Percentiles rank a stretch among this genome's conserved stretches.
Evolutionary conservation across 2,329 filamentous ascomycete species (phyloP).

Genomic region (Pseudocercospora crystallina): DNA sequence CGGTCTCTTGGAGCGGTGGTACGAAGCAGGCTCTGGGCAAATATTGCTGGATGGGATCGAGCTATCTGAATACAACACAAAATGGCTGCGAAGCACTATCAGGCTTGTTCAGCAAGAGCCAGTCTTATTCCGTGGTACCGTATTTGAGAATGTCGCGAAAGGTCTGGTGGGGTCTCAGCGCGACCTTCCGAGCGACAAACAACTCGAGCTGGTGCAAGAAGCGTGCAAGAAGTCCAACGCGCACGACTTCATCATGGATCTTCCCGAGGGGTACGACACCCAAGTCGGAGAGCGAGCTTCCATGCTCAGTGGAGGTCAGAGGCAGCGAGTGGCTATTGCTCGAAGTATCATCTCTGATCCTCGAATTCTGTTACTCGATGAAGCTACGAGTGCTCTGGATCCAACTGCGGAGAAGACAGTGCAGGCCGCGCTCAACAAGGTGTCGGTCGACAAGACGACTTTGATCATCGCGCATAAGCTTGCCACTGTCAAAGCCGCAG

Average conservation of each 20-base stretch:
- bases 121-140: slow-evolving; percentile 36
- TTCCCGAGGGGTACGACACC: slow-evolving; percentile 38
- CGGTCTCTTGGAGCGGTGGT: slow-evolving; percentile 39
- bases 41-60: slow-evolving; percentile 36
- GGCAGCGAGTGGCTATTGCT: slow-evolving; percentile 39
- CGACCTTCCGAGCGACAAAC: slow-evolving; percentile 32
- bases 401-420: slow-evolving; percentile 36
- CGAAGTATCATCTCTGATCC: slow-evolving; percentile 38
- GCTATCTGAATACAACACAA: slow-evolving; percentile 31
- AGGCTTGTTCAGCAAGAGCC: slow-evolving; percentile 40
- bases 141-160: slow-evolving; percentile 39
- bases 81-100: slow-evolving; percentile 36
- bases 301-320: slow-evolving; percentile 37
- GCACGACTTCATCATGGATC: slow-evolving; percentile 38
- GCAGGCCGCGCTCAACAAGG: slow-evolving; percentile 35
- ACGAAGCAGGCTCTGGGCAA: slow-evolving; percentile 28
- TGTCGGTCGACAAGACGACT: slow-evolving; percentile 35
- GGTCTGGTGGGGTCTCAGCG: slow-evolving; percentile 39
- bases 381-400: slow-evolving; percentile 40
- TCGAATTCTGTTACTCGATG: slow-evolving; percentile 37
- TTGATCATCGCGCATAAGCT: slow-evolving; percentile 47
- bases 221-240: slow-evolving; percentile 37
- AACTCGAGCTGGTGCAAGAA: slow-evolving; percentile 34
- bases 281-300: slow-evolving; percentile 36
- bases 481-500: slow-evolving; percentile 44